These are phyloP conservation scores for Elymus sibiricus DNA, from an alignment of 176 grass and related monocot species.

Conservation along the genomic window DNA sequence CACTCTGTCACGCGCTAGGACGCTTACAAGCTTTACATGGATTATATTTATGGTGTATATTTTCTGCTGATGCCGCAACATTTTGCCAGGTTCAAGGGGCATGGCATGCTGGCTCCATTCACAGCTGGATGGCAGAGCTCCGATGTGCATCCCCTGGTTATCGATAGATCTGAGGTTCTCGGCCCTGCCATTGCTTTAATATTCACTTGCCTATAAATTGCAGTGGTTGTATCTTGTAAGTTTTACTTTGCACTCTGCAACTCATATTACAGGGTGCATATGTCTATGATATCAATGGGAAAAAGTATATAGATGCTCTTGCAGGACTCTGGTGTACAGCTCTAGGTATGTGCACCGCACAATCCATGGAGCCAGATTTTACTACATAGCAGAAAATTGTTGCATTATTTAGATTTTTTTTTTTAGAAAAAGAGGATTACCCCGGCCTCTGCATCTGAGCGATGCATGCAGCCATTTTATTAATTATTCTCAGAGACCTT, in stretches of 20 bases:
- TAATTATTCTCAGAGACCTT: too few species aligned
- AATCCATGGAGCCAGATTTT: not conserved
- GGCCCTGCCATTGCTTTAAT: not conserved
- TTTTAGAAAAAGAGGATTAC: too few species aligned
- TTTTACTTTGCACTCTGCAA: not conserved
- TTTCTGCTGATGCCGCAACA: not conserved
- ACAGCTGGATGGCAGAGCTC: conserved; percentile 96
- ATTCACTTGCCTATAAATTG: too few species aligned
- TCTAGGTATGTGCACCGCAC: conserved; percentile 52
- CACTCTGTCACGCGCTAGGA: not conserved
- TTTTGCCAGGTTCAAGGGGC: conserved; percentile 75
- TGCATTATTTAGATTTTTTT: too few species aligned
- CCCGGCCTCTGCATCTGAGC: too few species aligned
- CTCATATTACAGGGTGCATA: conserved; percentile 64
- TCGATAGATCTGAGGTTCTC: conserved; percentile 88
- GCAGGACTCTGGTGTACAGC: conserved; percentile 94
- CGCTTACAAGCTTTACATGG: not conserved
- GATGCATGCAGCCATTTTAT: too few species aligned
- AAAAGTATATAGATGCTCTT: conserved; percentile 90
- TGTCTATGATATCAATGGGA: conserved; percentile 88
- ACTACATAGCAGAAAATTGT: not conserved
- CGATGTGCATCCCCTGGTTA: conserved; percentile 73
- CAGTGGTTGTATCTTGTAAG: too few species aligned
- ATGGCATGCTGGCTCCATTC: conserved; percentile 93
- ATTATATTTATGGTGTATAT: not conserved